Evolutionary conservation across 345 rosid species (phyloP).

Genomic region (Pelargonium nanum): DNA sequence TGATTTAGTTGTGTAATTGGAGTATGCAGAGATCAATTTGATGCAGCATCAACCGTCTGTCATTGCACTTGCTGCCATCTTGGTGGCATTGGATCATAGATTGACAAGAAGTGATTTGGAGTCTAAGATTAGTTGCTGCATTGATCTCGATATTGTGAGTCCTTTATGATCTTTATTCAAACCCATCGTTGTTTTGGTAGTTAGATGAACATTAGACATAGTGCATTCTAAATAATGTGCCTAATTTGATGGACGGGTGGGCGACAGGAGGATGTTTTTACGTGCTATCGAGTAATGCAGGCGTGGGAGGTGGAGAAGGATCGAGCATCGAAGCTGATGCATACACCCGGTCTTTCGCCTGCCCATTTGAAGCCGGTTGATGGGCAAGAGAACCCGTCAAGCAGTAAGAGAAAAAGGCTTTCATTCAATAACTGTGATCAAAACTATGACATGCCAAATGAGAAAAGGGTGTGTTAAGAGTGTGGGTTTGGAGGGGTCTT

Average conservation of each 20-base stretch:
- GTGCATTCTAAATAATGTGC: background rate
- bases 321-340: background rate
- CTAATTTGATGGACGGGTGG: background rate
- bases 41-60: conserved; percentile 38
- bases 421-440: conserved; percentile 18
- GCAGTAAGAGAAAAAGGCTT: conserved; percentile 26
- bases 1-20: conserved; percentile 1
- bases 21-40: conserved; percentile 31
- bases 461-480: conserved; percentile 9
- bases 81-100: conserved; percentile 26
- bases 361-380: conserved; percentile 7
- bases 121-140: conserved; percentile 19
- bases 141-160: conserved; percentile 51
- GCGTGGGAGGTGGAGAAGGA: background rate
- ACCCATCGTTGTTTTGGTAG: background rate
- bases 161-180: background rate
- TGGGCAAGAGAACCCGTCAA: conserved; percentile 13
- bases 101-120: conserved; percentile 33
- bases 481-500: background rate
- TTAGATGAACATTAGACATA: background rate
- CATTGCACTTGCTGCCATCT: conserved; percentile 43
- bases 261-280: conserved; percentile 40
- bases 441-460: conserved; percentile 2
- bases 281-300: conserved; percentile 38
- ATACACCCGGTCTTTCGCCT: conserved; percentile 6